Conservation (phyloP, 768 basidiomycete species). For the Hemileccinum rubropunctum region DNA sequence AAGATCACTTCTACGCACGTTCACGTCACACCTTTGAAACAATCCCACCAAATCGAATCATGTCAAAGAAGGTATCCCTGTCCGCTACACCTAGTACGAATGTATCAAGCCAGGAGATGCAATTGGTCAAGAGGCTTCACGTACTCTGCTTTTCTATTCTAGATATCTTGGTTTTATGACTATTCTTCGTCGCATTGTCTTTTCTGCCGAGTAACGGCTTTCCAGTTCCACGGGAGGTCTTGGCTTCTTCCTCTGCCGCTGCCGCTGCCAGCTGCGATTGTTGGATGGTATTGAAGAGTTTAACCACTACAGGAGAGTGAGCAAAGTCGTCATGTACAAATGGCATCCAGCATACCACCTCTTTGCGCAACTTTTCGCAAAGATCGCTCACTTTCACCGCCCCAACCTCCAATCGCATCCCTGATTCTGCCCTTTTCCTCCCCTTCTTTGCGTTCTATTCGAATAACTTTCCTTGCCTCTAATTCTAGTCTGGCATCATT, state of each 20-base stretch:
- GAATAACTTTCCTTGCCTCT: constrained; percentile 68
- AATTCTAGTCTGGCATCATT: constrained; percentile 76
- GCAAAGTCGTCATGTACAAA: not conserved
- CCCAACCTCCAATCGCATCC: constrained; percentile 87
- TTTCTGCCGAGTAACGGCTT: constrained; percentile 59
- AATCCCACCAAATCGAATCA: constrained; percentile 77
- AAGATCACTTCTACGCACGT: not conserved
- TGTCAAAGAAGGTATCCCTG: constrained; percentile 76
- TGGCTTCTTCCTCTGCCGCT: constrained; percentile 53
- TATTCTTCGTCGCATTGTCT: constrained; percentile 46
- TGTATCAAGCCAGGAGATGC: constrained; percentile 6
- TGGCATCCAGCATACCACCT: constrained; percentile 52
- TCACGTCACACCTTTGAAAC: constrained; percentile 60
- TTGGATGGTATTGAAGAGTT: constrained; percentile 83
- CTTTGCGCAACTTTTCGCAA: constrained; percentile 82
- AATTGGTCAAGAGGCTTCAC: constrained; percentile 12
- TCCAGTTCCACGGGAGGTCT: constrained; percentile 64
- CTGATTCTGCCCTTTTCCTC: constrained; percentile 66
- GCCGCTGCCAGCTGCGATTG: constrained; percentile 65
- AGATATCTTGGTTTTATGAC: constrained; percentile 52
- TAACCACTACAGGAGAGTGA: constrained; percentile 55
- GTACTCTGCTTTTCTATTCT: constrained; percentile 59
- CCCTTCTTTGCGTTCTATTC: constrained; percentile 68
- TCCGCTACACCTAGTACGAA: constrained; percentile 48
- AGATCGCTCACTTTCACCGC: constrained; percentile 73